Evolutionary conservation across 306 rosid genomes (phyloP), one percentile per base, ranked within the genome.

Genomic region (Alnus rubra): DNA sequence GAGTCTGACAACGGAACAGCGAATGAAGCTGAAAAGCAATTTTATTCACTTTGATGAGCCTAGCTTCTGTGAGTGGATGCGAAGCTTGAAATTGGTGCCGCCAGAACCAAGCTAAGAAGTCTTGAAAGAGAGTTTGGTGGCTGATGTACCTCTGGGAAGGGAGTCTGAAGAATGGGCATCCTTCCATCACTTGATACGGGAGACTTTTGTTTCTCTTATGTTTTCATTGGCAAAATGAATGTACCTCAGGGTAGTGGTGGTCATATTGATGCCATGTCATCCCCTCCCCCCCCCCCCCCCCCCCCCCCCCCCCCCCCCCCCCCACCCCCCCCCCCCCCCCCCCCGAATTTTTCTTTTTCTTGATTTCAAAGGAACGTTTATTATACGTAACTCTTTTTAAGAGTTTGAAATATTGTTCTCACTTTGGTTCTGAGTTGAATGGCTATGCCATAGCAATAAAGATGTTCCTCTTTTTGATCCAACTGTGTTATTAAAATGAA

Each of bases 1-100:
- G 79, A 77, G 91, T 49, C 76, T 96, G 84, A 89, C 93, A 44
- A 74, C 85, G 7, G 98, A 90, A 81, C 92, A 90, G 78, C 83
- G 98, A 75, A 93, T 89, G 42, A 96, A 86, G 84, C 96, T 96
- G 76, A 96, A 96, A 85, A 93, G 92, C 88, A 96, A 91, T 87
- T 96, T 96, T 79, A 77, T 93, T 74, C 95, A 88, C 84, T 96
- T 96, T 33, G 99, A 96, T 42, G 99, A 96, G 65, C 98, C 99
- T 5, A 96, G 98, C 85, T 89, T 87, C 62, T 91, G 96, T 31
- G 99, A 96, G 83, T 96, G 98, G 99, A 84, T 96, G 90, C 89
- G 91, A 86, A 78, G 93, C 74, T 81, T 96, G 89, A 91, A 86
- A 82, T 83, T 87, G 69, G 88, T 93, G 68, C 99, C 98, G 23